phyloP scores from a whole-genome alignment of 768 basidiomycete genomes.

The Paxillus ammoniavirescens region DNA sequence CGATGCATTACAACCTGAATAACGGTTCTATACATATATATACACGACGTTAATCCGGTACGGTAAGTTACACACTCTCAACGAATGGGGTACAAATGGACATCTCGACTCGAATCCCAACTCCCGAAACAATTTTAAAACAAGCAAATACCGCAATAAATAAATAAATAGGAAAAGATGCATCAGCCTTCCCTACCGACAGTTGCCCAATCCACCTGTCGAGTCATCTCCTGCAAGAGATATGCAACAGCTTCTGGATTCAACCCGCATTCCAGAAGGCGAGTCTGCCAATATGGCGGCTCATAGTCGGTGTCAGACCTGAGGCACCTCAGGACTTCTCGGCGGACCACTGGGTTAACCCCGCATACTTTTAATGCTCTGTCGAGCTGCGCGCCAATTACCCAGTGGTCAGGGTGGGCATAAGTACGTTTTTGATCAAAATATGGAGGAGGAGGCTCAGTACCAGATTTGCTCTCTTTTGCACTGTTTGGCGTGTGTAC shows the following conservation, averaged over 20 bases:
- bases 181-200: not conserved
- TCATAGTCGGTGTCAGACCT: slow-evolving; percentile 24
- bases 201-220: slow-evolving; percentile 19
- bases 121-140: too few relatives aligned
- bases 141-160: too few relatives aligned
- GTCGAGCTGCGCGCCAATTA: slow-evolving; percentile 20
- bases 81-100: too few relatives aligned
- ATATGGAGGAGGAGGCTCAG: slow-evolving; percentile 19
- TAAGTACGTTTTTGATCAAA: slow-evolving; percentile 4
- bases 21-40: too few relatives aligned
- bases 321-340: slow-evolving; percentile 25
- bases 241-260: slow-evolving; percentile 10
- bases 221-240: slow-evolving; percentile 28
- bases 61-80: too few relatives aligned
- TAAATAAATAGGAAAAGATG: too few relatives aligned
- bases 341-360: slow-evolving; percentile 15
- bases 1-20: too few relatives aligned
- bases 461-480: slow-evolving; percentile 2
- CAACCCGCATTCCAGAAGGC: slow-evolving; percentile 22
- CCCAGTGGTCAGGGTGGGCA: slow-evolving; percentile 5
- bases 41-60: too few relatives aligned
- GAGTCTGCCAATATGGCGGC: slow-evolving; percentile 25
- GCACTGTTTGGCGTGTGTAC: slow-evolving; percentile 6
- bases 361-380: slow-evolving; percentile 17
- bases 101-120: too few relatives aligned